phyloP scores from a whole-genome alignment of 148 eudicot species.

The Cornus suecica region DNA sequence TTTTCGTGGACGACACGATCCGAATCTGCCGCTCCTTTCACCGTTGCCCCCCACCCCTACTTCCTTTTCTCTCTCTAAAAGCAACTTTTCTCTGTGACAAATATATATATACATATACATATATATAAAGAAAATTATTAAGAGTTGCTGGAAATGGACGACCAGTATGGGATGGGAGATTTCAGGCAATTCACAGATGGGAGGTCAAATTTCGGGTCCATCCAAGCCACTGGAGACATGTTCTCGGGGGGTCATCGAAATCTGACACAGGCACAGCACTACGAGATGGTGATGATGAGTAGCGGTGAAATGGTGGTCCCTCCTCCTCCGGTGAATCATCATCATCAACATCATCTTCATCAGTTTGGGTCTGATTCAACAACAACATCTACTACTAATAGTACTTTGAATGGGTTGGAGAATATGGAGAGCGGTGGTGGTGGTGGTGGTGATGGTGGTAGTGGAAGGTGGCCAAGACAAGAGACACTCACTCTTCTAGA shows the following conservation, averaged over 20 bases:
- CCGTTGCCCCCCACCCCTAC: background rate
- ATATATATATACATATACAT: too few species aligned
- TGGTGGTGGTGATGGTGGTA: constrained; percentile 40
- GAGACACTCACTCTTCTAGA: constrained; percentile 87
- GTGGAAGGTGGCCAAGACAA: constrained; percentile 93
- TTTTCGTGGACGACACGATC: constrained; percentile 44
- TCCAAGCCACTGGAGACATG: constrained; percentile 28
- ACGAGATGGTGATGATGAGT: constrained; percentile 32
- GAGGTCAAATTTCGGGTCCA: constrained; percentile 18
- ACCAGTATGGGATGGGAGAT: constrained; percentile 43
- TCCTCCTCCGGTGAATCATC: constrained; percentile 2
- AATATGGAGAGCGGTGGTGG: constrained; percentile 16
- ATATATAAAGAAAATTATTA: too few species aligned
- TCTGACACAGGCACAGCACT: constrained; percentile 19
- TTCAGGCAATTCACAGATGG: constrained; percentile 40
- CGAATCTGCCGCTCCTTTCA: constrained; percentile 46
- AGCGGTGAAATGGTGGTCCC: background rate
- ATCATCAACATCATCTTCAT: too few species aligned
- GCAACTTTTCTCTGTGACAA: background rate
- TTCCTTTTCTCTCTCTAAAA: background rate
- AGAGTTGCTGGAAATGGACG: constrained; percentile 40
- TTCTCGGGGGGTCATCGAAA: constrained; percentile 33
- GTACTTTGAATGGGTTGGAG: constrained; percentile 27
- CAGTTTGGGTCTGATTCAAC: constrained; percentile 29
- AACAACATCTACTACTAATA: background rate